Evolutionary conservation across 1,139 yeast species (phyloP).

Genomic region (Kazachstania sp.): DNA sequence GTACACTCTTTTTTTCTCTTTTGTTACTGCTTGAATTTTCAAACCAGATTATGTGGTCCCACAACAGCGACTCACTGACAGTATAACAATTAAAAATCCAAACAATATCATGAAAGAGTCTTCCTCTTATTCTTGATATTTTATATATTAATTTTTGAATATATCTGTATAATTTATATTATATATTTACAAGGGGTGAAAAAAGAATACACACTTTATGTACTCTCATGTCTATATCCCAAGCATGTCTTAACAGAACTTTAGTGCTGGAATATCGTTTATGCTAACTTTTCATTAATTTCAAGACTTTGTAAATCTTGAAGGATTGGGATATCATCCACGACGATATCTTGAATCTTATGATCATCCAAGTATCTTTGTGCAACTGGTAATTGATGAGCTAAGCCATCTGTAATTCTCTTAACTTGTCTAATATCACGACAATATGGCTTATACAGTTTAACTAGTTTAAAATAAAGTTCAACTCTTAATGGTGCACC

Average conservation of each 20-base stretch:
- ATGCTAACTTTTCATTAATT: background rate
- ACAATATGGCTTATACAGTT: constrained; percentile 39
- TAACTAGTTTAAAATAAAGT: constrained; percentile 49
- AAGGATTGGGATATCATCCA: constrained; percentile 13
- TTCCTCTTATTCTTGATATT: background rate
- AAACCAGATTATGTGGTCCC: no score
- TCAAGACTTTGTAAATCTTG: constrained; percentile 29
- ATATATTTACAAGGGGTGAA: background rate
- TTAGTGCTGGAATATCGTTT: background rate
- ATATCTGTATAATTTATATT: background rate
- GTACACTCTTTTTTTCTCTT: no score
- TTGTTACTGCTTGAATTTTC: no score
- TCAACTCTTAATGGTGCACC: constrained; percentile 37
- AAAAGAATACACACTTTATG: background rate
- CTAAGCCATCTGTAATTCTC: constrained; percentile 32
- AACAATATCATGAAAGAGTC: no score
- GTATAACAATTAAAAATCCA: no score
- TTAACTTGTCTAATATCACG: constrained; percentile 36
- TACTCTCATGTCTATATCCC: background rate
- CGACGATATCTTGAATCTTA: background rate
- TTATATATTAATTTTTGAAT: background rate
- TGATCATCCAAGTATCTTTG: constrained; percentile 23
- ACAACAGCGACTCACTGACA: no score
- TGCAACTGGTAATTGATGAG: constrained; percentile 31
- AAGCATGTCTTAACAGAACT: background rate